Conservation (phyloP, 352 stramenopile species). For the Phytophthora crassamura region DNA sequence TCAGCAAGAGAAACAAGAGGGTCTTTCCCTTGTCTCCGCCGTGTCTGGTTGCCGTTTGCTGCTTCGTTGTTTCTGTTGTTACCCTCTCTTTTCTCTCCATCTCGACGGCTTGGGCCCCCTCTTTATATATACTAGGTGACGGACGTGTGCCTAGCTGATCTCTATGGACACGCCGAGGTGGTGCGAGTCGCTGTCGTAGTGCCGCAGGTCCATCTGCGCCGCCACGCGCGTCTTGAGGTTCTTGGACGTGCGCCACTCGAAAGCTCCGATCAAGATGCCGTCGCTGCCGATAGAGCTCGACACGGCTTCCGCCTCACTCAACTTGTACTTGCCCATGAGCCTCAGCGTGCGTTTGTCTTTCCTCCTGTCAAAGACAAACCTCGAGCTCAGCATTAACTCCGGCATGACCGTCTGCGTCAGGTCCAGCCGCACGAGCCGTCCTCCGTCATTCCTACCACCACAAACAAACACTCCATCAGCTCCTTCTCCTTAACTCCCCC, state of each 20-base stretch:
- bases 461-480: conserved; percentile 4
- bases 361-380: conserved; percentile 67
- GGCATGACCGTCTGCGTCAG: conserved; percentile 66
- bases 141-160: conserved; percentile 54
- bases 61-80: conserved; percentile 15
- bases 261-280: conserved; percentile 75
- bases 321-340: conserved; percentile 56
- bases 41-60: conserved; percentile 4
- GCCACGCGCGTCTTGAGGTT: conserved; percentile 79
- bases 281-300: conserved; percentile 75
- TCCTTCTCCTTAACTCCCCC: not conserved
- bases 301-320: conserved; percentile 57
- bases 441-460: conserved; percentile 64
- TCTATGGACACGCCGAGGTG: conserved; percentile 87
- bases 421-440: conserved; percentile 62
- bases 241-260: conserved; percentile 78
- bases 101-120: too few species aligned
- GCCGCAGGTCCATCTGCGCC: conserved; percentile 82
- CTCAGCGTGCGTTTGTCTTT: conserved; percentile 77
- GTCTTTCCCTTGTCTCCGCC: not conserved
- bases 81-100: too few species aligned
- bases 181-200: conserved; percentile 88
- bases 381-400: conserved; percentile 66
- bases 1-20: not conserved
- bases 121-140: conserved; percentile 39